Conservation (phyloP, 2,329 filamentous ascomycete species). For the Aspergillus aculeatus region DNA sequence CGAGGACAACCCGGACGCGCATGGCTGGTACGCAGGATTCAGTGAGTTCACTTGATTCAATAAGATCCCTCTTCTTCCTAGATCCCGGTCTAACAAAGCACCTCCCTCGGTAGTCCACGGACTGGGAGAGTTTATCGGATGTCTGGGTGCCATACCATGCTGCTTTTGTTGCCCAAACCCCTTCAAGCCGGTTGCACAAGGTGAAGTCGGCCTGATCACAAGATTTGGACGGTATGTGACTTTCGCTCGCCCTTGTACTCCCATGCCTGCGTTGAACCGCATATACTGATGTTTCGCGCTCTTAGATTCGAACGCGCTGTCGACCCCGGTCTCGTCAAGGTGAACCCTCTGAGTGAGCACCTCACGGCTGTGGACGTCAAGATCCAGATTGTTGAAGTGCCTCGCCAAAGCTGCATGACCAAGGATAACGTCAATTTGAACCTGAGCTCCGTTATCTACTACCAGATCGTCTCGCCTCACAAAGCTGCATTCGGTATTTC, state of each 20-base stretch:
- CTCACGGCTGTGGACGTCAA: conserved; percentile 95
- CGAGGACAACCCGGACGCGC: conserved; percentile 65
- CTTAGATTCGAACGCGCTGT: conserved; percentile 81
- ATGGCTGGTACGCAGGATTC: conserved; percentile 89
- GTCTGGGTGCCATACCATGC: conserved; percentile 82
- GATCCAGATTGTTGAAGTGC: conserved; percentile 96
- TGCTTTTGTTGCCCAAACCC: conserved; percentile 92
- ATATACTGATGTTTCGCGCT: background rate
- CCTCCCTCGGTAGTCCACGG: conserved; percentile 58
- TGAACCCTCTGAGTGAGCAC: conserved; percentile 91
- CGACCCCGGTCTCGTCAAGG: conserved; percentile 92
- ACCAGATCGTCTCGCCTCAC: conserved; percentile 92
- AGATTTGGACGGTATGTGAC: conserved; percentile 70
- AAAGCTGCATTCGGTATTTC: conserved; percentile 95
- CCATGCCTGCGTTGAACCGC: background rate
- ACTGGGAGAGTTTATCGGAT: conserved; percentile 73
- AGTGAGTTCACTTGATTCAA: conserved; percentile 53
- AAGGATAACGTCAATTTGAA: conserved; percentile 97
- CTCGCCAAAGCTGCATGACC: conserved; percentile 97
- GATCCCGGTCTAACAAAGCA: conserved; percentile 3
- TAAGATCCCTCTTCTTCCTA: background rate
- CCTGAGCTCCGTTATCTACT: conserved; percentile 97
- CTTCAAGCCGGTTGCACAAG: conserved; percentile 87
- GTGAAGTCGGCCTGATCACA: conserved; percentile 91
- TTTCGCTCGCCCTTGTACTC: background rate